A percentile compares a stretch with the other conserved stretches of the same genome.
Evolutionary conservation across 2,329 filamentous ascomycete genomes (phyloP).

Genomic region (Alternaria sp.): DNA sequence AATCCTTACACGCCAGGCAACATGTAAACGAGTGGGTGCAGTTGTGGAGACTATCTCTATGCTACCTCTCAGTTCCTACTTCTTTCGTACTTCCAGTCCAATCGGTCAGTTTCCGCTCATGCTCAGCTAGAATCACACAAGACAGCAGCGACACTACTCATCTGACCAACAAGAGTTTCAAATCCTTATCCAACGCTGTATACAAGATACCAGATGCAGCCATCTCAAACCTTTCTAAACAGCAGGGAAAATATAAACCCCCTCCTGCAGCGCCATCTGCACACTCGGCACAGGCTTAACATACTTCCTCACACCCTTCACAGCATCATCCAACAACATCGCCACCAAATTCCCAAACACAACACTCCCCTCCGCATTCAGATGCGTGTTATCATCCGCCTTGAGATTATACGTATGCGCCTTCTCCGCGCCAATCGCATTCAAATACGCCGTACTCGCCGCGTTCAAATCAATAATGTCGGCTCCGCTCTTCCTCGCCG

Average conservation of each 20-base stretch:
- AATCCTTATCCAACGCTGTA: neutral
- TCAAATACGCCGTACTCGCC: slow-evolving; percentile 57
- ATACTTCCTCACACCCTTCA: slow-evolving; percentile 15
- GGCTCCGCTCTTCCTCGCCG: slow-evolving; percentile 50
- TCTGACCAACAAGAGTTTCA: fast-evolving
- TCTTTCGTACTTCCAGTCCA: too few relatives aligned
- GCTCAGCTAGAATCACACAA: too few relatives aligned
- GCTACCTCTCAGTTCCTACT: neutral
- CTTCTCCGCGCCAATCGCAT: slow-evolving; percentile 56
- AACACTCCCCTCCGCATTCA: slow-evolving; percentile 27
- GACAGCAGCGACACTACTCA: too few relatives aligned
- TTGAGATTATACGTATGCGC: slow-evolving; percentile 58
- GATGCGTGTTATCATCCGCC: slow-evolving; percentile 27
- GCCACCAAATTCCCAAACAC: slow-evolving; percentile 34
- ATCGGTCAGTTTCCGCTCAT: too few relatives aligned
- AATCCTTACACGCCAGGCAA: neutral
- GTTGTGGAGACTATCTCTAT: neutral
- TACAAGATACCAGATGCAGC: neutral
- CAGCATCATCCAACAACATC: slow-evolving; percentile 15
- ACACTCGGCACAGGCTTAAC: slow-evolving; percentile 19
- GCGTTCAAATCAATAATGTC: slow-evolving; percentile 60
- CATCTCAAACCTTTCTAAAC: neutral
- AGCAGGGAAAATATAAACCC: slow-evolving; percentile 18
- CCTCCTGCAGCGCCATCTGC: slow-evolving; percentile 15
- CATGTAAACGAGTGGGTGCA: neutral